These are phyloP conservation scores for Agrostemma githago DNA, from an alignment of 148 eudicot species.

Conservation along the genomic window DNA sequence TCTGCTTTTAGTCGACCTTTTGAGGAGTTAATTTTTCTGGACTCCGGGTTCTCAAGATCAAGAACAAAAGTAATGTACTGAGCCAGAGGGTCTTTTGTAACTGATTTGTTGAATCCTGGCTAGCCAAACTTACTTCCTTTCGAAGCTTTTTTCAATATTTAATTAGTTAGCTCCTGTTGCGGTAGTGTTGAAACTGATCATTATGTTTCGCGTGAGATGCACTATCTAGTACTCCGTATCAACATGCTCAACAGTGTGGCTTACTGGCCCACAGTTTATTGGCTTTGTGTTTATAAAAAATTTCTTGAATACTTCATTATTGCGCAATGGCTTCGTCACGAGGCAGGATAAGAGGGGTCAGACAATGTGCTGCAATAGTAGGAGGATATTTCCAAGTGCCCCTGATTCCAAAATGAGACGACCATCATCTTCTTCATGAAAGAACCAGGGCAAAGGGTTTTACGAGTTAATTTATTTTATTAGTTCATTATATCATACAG, in stretches of 20 bases:
- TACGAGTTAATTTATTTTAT: background rate
- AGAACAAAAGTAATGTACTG: background rate
- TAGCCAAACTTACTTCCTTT: background rate
- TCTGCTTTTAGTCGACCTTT: background rate
- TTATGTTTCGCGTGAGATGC: background rate
- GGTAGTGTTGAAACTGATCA: background rate
- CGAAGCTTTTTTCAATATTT: background rate
- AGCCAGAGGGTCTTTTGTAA: background rate
- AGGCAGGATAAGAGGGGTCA: background rate
- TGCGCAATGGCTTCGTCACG: background rate
- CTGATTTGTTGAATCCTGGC: background rate
- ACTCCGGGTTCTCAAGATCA: background rate
- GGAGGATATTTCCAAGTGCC: background rate
- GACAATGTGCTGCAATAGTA: background rate
- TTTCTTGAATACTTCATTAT: background rate
- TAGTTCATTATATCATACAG: background rate
- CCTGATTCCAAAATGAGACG: background rate
- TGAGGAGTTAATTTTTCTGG: background rate
- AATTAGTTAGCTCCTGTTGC: background rate
- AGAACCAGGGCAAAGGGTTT: background rate
- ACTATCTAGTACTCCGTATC: background rate
- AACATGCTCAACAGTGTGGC: background rate
- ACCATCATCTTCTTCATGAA: background rate
- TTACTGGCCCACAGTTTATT: background rate
- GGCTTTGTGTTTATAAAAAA: background rate